Evolutionary conservation across 2,329 filamentous ascomycete species (phyloP), one percentile per base, ranked within the genome.

Genomic region (Sordariomycetes sp.): DNA sequence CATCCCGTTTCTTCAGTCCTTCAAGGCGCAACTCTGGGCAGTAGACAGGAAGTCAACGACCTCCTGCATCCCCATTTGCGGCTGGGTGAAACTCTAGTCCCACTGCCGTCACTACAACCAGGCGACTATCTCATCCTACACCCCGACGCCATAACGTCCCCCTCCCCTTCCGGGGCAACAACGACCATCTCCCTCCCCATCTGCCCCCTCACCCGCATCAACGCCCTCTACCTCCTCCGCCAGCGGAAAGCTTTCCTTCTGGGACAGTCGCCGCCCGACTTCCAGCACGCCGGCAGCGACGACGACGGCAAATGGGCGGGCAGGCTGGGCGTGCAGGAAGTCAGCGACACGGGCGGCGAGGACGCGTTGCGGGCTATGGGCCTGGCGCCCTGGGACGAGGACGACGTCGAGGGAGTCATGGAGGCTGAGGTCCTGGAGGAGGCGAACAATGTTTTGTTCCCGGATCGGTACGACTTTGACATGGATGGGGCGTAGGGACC

Each of bases 91-190:
- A 77, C 75, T 4, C 82, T 87, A 72, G 67, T 85, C 2, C 70
- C 75, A 36, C 64, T 84, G n/a, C 82, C 82, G 0, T 57, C 58
- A 4, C 75, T 86, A 12, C 57, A 66, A 17, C 81, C 82, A 0
- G 82, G 82, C 9, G 82, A 87, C 53, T 86, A 81, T 46, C 77
- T 86, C 3, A 70, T 75, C 23, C 86, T 80, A 79, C 81, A 86
- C 50, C 82, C 77, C 45, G 77, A 82, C 51, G 62, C 57, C 25
- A 72, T 86, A 32, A 82, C 87, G 52, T 70, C 79, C 16, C 42
- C 42, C 15, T n/a, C n/a, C n/a, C 42, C 14, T 10, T 14, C 39
- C 20, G 33, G 39, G 6, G 48, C 51, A 2, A 49, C 51, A 4
- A 50, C 52, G 4, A 47, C 55, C 32, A 49, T 64, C 38, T 61